Conservation (phyloP, 2,329 filamentous ascomycete genomes). For the Ceratocystis ficicola region DNA sequence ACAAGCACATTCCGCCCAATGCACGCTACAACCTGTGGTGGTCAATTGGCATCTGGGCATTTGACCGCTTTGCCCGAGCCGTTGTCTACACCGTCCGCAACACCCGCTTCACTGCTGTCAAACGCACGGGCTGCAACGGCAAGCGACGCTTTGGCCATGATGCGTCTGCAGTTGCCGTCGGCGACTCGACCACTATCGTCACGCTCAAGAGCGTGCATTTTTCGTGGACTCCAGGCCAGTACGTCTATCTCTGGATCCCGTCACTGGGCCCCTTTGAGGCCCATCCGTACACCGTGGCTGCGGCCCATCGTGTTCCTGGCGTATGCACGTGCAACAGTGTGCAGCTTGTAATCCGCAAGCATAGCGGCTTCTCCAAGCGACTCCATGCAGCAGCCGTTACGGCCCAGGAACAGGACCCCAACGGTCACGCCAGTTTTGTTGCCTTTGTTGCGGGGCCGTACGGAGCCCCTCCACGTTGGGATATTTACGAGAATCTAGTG, state of each 20-base stretch:
- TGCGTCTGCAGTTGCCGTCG: constrained; percentile 38
- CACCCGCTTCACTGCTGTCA: constrained; percentile 29
- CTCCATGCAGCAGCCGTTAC: constrained; percentile 38
- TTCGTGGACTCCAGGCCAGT: constrained; percentile 47
- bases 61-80: constrained; percentile 47
- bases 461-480: constrained; percentile 43
- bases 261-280: constrained; percentile 42
- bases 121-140: constrained; percentile 35
- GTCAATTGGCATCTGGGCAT: constrained; percentile 47
- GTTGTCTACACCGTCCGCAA: constrained; percentile 42
- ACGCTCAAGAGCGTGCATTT: constrained; percentile 50
- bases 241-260: constrained; percentile 50
- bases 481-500: constrained; percentile 47
- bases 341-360: constrained; percentile 45
- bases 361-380: constrained; percentile 45
- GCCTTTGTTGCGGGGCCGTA: constrained; percentile 46
- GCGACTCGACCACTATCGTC: constrained; percentile 42
- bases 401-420: constrained; percentile 28
- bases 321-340: constrained; percentile 47
- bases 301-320: constrained; percentile 38
- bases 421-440: constrained; percentile 27
- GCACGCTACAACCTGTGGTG: constrained; percentile 55
- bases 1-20: constrained; percentile 48
- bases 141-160: constrained; percentile 41
- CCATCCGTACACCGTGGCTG: constrained; percentile 52